phyloP scores from a whole-genome alignment of 2,329 filamentous ascomycete species.

The Monilinia laxa region DNA sequence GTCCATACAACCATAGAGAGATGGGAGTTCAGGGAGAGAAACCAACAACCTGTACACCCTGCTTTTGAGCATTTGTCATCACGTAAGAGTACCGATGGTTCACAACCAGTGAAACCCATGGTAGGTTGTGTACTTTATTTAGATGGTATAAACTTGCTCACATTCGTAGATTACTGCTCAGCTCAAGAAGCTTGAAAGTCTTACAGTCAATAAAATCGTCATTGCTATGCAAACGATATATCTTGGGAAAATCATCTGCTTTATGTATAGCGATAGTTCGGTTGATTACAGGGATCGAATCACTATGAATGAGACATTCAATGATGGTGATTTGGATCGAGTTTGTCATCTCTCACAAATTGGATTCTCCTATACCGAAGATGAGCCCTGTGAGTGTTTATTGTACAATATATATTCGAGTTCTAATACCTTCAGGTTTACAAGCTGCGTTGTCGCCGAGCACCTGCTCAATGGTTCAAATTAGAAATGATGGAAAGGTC shows the following conservation, averaged over 20 bases:
- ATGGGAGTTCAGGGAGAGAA: slow-evolving; percentile 72
- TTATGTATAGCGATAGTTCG: slow-evolving; percentile 77
- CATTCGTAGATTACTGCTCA: slow-evolving; percentile 43
- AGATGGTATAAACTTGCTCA: slow-evolving; percentile 16
- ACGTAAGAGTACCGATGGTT: slow-evolving; percentile 51
- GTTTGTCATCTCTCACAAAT: slow-evolving; percentile 73
- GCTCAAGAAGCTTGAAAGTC: slow-evolving; percentile 66
- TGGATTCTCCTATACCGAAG: slow-evolving; percentile 70
- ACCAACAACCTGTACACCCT: slow-evolving; percentile 62
- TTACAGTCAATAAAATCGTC: slow-evolving; percentile 67
- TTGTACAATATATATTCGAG: not conserved
- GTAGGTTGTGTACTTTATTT: slow-evolving; percentile 31
- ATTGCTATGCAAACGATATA: slow-evolving; percentile 67
- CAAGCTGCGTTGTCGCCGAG: slow-evolving; percentile 63
- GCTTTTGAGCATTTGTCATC: slow-evolving; percentile 75
- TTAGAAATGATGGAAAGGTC: slow-evolving; percentile 58
- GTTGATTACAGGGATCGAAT: slow-evolving; percentile 77
- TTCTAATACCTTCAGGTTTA: slow-evolving; percentile 46
- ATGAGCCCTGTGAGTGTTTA: slow-evolving; percentile 58
- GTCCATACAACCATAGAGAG: slow-evolving; percentile 73
- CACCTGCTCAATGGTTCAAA: slow-evolving; percentile 56
- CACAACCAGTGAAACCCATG: slow-evolving; percentile 26
- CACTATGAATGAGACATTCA: slow-evolving; percentile 67
- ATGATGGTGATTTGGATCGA: slow-evolving; percentile 60
- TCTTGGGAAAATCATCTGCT: slow-evolving; percentile 68